Evolutionary conservation across 1,284 basidiomycete species (phyloP).

Genomic region (Mixia osmundae): DNA sequence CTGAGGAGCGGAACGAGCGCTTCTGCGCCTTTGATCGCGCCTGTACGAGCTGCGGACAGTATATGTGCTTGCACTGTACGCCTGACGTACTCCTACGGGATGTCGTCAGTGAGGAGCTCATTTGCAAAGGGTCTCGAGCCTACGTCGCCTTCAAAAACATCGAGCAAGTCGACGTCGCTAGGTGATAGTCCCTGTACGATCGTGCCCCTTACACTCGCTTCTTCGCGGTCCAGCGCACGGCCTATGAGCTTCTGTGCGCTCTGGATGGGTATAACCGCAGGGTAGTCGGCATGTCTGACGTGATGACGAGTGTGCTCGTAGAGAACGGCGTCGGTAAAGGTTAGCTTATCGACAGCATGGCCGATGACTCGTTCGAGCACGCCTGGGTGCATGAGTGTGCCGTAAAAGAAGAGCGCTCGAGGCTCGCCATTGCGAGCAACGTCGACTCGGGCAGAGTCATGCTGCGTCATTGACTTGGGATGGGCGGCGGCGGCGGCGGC

Average conservation of each 20-base stretch:
- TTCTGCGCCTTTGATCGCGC: conserved; percentile 1
- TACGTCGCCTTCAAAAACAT: conserved; percentile 56
- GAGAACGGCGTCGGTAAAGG: conserved; percentile 33
- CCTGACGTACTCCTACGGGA: conserved; percentile 41
- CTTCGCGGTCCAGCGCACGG: conserved; percentile 28
- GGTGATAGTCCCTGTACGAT: conserved; percentile 39
- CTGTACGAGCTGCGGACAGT: conserved; percentile 20
- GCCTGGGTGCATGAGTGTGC: conserved; percentile 32
- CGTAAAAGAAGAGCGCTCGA: background rate
- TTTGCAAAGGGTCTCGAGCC: too few species aligned
- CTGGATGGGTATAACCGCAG: conserved; percentile 41
- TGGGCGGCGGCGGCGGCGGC: too few species aligned
- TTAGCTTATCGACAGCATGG: conserved; percentile 33
- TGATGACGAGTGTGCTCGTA: conserved; percentile 56
- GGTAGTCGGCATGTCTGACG: conserved; percentile 42
- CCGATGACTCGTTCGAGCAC: conserved; percentile 40
- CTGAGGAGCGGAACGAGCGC: conserved; percentile 18
- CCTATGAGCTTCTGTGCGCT: conserved; percentile 21
- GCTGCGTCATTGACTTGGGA: too few species aligned
- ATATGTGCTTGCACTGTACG: conserved; percentile 33
- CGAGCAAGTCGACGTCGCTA: conserved; percentile 35
- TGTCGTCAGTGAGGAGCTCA: conserved; percentile 11
- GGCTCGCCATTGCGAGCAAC: background rate
- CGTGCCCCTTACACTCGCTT: conserved; percentile 40
- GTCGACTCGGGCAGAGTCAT: too few species aligned